Conservation (phyloP, 768 basidiomycete species). For the Tubosaeta sp. region DNA sequence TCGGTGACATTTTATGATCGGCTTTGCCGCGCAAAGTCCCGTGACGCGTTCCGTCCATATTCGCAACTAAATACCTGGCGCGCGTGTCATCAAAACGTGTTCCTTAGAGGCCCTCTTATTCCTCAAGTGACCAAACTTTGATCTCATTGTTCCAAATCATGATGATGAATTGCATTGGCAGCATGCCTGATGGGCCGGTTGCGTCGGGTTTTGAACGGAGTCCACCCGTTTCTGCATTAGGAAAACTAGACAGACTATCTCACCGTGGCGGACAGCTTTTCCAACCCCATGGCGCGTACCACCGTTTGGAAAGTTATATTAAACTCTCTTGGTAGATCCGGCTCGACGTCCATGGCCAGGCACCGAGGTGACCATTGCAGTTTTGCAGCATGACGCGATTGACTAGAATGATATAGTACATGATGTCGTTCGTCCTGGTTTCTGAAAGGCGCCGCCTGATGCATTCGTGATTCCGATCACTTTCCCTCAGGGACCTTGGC, state of each 20-base stretch:
- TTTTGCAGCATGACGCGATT: neutral
- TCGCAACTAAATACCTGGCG: neutral
- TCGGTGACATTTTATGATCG: too few species aligned
- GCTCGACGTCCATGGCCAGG: neutral
- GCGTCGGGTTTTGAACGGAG: neutral
- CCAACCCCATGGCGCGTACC: neutral
- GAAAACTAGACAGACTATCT: neutral
- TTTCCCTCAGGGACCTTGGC: too few species aligned
- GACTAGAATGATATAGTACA: too few species aligned
- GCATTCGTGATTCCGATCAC: neutral
- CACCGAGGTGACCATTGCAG: neutral
- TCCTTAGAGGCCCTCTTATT: neutral
- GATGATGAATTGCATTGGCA: neutral
- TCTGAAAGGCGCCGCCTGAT: neutral
- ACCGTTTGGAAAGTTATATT: neutral
- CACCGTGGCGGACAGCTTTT: neutral
- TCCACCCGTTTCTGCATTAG: neutral
- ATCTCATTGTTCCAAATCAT: neutral
- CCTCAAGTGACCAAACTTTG: neutral
- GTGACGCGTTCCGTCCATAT: too few species aligned
- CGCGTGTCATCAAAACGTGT: neutral
- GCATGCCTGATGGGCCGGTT: neutral
- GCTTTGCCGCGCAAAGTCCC: too few species aligned
- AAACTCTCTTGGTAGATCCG: neutral
- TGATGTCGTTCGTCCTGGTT: too few species aligned